Percentiles rank a stretch among this genome's conserved stretches.
Evolutionary conservation across 108 stramenopile genomes (phyloP).

Genomic region (Nannochloropsis granulata): DNA sequence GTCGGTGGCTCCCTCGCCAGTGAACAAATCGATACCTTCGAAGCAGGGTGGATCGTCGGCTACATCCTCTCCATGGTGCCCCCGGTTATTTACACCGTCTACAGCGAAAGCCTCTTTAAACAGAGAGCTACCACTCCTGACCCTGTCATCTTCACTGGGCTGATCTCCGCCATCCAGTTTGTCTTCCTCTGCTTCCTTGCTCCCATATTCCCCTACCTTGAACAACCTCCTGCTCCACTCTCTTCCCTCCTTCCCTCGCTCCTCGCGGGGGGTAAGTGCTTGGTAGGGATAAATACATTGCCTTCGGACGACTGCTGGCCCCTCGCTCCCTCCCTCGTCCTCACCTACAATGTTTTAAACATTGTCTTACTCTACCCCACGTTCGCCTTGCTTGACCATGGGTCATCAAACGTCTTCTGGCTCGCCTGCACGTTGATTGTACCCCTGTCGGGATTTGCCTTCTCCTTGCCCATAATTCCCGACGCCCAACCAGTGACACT

Average conservation of each 20-base stretch:
- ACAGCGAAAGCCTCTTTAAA: background rate
- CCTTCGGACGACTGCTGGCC: background rate
- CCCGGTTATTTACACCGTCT: background rate
- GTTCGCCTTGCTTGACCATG: background rate
- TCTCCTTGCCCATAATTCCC: background rate
- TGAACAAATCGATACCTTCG: background rate
- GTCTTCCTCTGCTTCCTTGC: background rate
- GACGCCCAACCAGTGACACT: background rate
- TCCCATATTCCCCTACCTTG: background rate
- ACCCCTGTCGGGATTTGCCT: background rate
- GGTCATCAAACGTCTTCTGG: background rate
- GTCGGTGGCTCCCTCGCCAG: background rate
- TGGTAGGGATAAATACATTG: background rate
- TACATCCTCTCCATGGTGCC: background rate
- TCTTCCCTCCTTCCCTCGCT: background rate
- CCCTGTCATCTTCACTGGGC: background rate
- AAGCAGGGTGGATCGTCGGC: background rate
- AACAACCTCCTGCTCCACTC: background rate
- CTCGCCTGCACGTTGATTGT: background rate
- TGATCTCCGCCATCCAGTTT: background rate
- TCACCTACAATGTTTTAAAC: background rate
- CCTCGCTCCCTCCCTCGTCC: background rate
- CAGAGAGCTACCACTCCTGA: background rate
- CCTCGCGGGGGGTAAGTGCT: background rate
- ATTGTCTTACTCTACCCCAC: background rate